These are phyloP conservation scores for Fusarium anthophilum DNA, from an alignment of 2,329 filamentous ascomycete genomes.

Conservation along the genomic window DNA sequence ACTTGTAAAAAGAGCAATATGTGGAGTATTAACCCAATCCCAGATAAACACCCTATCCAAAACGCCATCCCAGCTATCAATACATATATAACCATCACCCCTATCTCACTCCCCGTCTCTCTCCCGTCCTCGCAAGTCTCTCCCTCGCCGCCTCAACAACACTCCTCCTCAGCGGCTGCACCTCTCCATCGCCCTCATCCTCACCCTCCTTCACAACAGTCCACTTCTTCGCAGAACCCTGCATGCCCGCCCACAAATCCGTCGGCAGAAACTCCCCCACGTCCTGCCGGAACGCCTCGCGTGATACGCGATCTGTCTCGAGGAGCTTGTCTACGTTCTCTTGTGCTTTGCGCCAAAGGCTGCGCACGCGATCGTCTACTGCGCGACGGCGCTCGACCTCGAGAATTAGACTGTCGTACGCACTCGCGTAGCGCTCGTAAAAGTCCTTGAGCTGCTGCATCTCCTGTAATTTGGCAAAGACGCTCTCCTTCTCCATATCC, in stretches of 20 bases:
- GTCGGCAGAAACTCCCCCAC: conserved; percentile 88
- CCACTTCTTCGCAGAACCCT: conserved; percentile 64
- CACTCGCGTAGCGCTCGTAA: conserved; percentile 85
- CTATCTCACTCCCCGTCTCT: not conserved
- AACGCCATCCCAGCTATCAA: not conserved
- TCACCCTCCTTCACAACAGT: conserved; percentile 54
- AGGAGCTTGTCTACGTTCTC: conserved; percentile 80
- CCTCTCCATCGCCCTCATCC: conserved; percentile 30
- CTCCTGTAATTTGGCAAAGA: conserved; percentile 75
- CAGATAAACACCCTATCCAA: not conserved
- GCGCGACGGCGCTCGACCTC: conserved; percentile 81
- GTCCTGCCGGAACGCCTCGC: conserved; percentile 82
- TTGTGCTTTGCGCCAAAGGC: conserved; percentile 80
- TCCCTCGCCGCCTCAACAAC: conserved; percentile 39
- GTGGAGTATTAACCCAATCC: not conserved
- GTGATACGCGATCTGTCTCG: conserved; percentile 74
- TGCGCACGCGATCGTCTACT: conserved; percentile 77
- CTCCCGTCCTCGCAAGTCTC: conserved; percentile 19
- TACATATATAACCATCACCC: not conserved
- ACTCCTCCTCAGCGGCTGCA: conserved; percentile 29
- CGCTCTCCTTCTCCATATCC: conserved; percentile 76
- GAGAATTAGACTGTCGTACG: conserved; percentile 85
- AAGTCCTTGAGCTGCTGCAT: conserved; percentile 82
- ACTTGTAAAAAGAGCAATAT: not conserved
- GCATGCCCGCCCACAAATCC: conserved; percentile 86